These are phyloP conservation scores for Vaccinium vitisidaea DNA, from an alignment of 148 eudicot genomes.

Conservation along the genomic window DNA sequence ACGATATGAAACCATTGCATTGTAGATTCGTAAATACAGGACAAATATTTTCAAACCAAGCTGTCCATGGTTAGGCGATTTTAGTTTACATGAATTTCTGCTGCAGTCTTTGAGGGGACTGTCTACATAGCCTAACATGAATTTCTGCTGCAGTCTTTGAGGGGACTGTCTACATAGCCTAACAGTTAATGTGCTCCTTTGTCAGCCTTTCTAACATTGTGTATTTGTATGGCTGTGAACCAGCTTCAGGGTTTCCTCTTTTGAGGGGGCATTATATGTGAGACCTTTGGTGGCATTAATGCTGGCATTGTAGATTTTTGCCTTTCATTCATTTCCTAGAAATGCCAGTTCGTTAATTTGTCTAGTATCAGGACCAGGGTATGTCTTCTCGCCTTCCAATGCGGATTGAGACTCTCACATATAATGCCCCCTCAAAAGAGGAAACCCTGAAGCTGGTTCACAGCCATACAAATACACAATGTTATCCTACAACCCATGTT, in stretches of 20 bases:
- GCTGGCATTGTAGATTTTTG: not conserved
- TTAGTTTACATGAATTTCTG: not conserved
- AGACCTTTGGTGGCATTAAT: not conserved
- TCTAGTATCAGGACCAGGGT: not conserved
- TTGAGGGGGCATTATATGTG: not conserved
- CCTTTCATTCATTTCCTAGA: not conserved
- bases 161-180: not conserved
- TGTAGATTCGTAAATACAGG: not conserved
- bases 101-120: not conserved
- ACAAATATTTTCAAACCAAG: not conserved
- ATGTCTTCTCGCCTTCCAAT: not conserved
- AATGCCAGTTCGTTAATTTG: not conserved
- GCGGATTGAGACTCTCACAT: not conserved
- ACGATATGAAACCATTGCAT: not conserved
- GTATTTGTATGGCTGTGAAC: not conserved
- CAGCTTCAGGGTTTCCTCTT: conserved; percentile 1
- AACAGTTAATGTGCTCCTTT: not conserved
- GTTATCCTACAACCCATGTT: not conserved
- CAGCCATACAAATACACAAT: no score
- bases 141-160: not conserved
- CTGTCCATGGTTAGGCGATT: not conserved
- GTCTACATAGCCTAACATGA: not conserved
- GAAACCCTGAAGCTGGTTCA: no score
- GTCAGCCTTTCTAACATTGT: not conserved
- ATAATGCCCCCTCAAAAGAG: no score